phyloP scores from a whole-genome alignment of 768 basidiomycete genomes.

The Rickenella mellea region DNA sequence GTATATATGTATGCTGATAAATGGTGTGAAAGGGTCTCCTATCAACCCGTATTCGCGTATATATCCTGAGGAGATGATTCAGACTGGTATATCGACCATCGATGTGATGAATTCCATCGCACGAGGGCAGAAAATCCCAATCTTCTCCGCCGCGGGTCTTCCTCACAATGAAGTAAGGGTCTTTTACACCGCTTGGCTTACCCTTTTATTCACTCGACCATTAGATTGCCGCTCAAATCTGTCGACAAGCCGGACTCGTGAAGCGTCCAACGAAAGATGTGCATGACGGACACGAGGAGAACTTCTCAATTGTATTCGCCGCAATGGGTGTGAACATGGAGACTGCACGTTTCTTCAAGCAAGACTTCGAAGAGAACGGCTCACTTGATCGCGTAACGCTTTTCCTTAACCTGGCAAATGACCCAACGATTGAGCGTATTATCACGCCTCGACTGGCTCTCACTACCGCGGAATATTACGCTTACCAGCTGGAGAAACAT shows the following conservation, averaged over 20 bases:
- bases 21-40: conserved; percentile 64
- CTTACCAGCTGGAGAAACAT: conserved; percentile 99
- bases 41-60: conserved; percentile 98
- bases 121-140: conserved; percentile 99
- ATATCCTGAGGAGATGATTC: conserved; percentile 99
- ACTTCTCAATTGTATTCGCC: conserved; percentile 99
- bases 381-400: conserved; percentile 94
- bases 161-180: conserved; percentile 90
- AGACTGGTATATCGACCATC: conserved; percentile 98
- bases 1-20: conserved; percentile 2
- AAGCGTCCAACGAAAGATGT: conserved; percentile 95
- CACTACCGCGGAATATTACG: conserved; percentile 98
- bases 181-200: conserved; percentile 2
- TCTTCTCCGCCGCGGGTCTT: conserved; percentile 97
- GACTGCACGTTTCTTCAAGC: conserved; percentile 98
- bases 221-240: conserved; percentile 99
- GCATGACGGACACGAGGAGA: conserved; percentile 98
- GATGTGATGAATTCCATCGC: conserved; percentile 99
- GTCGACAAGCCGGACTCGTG: conserved; percentile 96
- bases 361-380: conserved; percentile 98
- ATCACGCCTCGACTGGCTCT: conserved; percentile 97
- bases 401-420: conserved; percentile 97
- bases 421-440: conserved; percentile 99
- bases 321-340: conserved; percentile 99
- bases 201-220: background rate